phyloP scores from a whole-genome alignment of 306 rosid genomes.

The Styphnolobium japonicum region DNA sequence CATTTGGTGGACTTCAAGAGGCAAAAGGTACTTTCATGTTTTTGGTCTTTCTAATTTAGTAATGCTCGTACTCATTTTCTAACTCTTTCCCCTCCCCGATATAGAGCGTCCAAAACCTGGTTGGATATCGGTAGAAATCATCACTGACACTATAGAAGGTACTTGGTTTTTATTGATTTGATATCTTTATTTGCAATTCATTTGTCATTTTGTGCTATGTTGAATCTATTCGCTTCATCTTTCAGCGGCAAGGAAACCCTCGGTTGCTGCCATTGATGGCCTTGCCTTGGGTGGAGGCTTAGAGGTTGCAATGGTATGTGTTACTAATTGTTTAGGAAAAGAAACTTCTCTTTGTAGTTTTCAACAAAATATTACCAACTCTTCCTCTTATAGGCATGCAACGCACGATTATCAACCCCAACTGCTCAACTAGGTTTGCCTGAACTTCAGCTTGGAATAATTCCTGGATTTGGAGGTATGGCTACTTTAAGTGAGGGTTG shows the following conservation, averaged over 20 bases:
- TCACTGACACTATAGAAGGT: slow-evolving; percentile 84
- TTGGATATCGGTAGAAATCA: slow-evolving; percentile 61
- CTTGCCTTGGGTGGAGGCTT: slow-evolving; percentile 98
- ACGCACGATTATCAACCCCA: slow-evolving; percentile 83
- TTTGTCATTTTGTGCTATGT: slow-evolving; percentile 2
- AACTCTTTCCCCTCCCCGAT: slow-evolving; percentile 10
- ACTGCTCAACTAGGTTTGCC: slow-evolving; percentile 93
- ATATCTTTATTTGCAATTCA: not conserved
- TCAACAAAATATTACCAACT: not conserved
- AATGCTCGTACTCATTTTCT: slow-evolving; percentile 11
- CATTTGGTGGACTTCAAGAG: slow-evolving; percentile 66
- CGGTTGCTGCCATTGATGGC: slow-evolving; percentile 97
- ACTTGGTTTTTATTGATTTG: not conserved
- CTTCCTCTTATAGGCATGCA: slow-evolving; percentile 65
- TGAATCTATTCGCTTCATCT: slow-evolving; percentile 25
- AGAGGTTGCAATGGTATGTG: slow-evolving; percentile 92
- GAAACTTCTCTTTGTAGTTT: not conserved
- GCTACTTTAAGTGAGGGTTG: not conserved
- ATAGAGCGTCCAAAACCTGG: slow-evolving; percentile 59
- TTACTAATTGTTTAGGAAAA: slow-evolving; percentile 7
- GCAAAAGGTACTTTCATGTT: slow-evolving; percentile 46
- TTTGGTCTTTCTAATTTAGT: slow-evolving; percentile 10
- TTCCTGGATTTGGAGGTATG: slow-evolving; percentile 99
- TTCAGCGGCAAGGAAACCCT: slow-evolving; percentile 79
- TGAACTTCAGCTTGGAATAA: slow-evolving; percentile 93